phyloP scores from a whole-genome alignment of 306 rosid genomes.

The Castanopsis chinensis region DNA sequence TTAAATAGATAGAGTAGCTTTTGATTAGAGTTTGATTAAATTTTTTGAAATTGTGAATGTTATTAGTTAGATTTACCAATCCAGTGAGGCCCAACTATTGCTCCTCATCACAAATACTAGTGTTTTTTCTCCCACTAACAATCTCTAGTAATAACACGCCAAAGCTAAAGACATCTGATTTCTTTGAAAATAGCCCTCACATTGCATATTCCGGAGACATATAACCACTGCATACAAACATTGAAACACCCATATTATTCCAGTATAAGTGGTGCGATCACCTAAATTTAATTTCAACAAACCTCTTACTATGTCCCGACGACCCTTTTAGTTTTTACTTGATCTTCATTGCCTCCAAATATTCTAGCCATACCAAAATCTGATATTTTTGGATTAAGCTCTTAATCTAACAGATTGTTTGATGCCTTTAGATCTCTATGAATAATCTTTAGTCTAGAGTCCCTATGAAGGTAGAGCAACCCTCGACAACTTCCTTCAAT shows the following conservation, averaged over 20 bases:
- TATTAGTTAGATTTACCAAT: neutral
- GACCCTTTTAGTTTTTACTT: neutral
- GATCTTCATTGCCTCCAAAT: slow-evolving; percentile 3
- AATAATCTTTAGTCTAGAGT: slow-evolving; percentile 24
- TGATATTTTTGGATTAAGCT: slow-evolving; percentile 26
- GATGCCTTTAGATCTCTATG: slow-evolving; percentile 27
- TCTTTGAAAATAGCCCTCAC: slow-evolving; percentile 12
- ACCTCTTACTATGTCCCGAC: slow-evolving; percentile 19
- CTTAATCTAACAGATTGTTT: slow-evolving; percentile 26
- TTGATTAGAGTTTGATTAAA: too few relatives aligned
- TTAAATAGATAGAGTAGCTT: too few relatives aligned
- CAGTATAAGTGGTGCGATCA: too few relatives aligned
- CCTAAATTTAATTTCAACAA: neutral
- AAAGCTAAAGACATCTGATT: slow-evolving; percentile 25
- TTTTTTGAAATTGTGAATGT: too few relatives aligned
- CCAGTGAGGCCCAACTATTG: neutral
- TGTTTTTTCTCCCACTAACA: slow-evolving; percentile 3
- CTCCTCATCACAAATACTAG: neutral
- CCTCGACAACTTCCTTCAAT: slow-evolving; percentile 29
- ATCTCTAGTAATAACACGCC: slow-evolving; percentile 9
- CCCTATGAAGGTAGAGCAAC: slow-evolving; percentile 28
- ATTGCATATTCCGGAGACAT: slow-evolving; percentile 28
- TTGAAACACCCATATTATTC: neutral
- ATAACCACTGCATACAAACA: slow-evolving; percentile 16
- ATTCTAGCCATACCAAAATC: slow-evolving; percentile 26